These are phyloP conservation scores for Striga asiatica DNA, from an alignment of 257 asterid species.

Conservation along the genomic window DNA sequence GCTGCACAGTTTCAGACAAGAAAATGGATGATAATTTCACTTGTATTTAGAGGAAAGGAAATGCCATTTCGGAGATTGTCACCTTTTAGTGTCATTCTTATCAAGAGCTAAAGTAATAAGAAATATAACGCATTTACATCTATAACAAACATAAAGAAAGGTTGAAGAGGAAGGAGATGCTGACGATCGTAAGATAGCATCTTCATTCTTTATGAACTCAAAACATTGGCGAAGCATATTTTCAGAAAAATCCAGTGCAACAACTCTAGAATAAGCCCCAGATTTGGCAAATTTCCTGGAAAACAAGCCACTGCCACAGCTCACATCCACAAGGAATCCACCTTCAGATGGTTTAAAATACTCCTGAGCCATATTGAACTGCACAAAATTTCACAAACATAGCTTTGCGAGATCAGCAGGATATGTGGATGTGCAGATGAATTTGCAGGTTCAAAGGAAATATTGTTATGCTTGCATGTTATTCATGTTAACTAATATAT, in stretches of 20 bases:
- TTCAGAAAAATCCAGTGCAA: conserved; percentile 90
- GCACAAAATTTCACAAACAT: conserved; percentile 20
- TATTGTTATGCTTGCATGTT: neutral
- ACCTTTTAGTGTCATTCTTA: too few species aligned
- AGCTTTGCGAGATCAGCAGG: neutral
- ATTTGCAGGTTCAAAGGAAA: neutral
- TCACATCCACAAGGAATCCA: conserved; percentile 81
- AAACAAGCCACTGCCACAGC: conserved; percentile 96
- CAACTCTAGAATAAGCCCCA: conserved; percentile 62
- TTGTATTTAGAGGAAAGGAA: neutral
- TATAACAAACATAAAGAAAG: neutral
- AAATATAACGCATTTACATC: too few species aligned
- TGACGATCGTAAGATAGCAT: conserved; percentile 55
- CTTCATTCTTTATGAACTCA: conserved; percentile 66
- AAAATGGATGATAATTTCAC: neutral
- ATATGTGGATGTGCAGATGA: neutral
- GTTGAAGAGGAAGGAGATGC: conserved; percentile 19
- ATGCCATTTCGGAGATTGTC: neutral
- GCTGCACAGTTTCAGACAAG: conserved; percentile 26
- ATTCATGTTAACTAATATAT: neutral
- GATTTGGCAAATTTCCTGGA: conserved; percentile 85
- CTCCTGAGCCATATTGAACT: conserved; percentile 92
- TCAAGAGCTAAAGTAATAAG: too few species aligned
- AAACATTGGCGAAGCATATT: conserved; percentile 92
- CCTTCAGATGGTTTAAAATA: conserved; percentile 71